Conservation (phyloP, 1,284 basidiomycete genomes). For the Agaricales sp. region DNA sequence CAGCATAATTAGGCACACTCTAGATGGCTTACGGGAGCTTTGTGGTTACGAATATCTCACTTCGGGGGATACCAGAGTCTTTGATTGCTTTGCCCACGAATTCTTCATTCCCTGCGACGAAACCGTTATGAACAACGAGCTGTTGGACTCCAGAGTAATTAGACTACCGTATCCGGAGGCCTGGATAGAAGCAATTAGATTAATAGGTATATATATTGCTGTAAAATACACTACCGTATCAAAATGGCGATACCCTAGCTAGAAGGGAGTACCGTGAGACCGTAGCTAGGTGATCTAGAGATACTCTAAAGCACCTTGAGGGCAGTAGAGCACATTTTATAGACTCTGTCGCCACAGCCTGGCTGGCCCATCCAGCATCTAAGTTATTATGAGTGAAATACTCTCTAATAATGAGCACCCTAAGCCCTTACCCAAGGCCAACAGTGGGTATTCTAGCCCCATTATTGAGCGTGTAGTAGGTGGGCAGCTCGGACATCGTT, state of each 20-base stretch:
- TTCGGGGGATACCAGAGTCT: conserved; percentile 31
- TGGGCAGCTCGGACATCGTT: not conserved
- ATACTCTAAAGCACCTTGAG: conserved; percentile 19
- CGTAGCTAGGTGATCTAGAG: no score
- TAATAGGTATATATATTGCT: no score
- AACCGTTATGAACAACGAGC: conserved; percentile 2
- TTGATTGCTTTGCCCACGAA: conserved; percentile 39
- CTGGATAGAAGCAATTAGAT: conserved; percentile 8
- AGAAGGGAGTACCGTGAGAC: not conserved
- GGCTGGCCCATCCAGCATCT: conserved; percentile 32
- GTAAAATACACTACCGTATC: conserved; percentile 21
- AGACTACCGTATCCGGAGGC: conserved; percentile 21
- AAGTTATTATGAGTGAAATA: not conserved
- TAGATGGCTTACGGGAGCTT: conserved; percentile 24
- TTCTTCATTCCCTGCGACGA: conserved; percentile 29
- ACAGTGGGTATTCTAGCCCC: conserved; percentile 27
- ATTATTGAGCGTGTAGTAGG: conserved; percentile 23
- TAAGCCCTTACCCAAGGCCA: conserved; percentile 23
- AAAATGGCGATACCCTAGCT: conserved; percentile 29
- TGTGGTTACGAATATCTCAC: conserved; percentile 42
- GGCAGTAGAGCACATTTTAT: conserved; percentile 26
- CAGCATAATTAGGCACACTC: not conserved
- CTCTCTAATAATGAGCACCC: not conserved
- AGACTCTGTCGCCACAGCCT: conserved; percentile 23
- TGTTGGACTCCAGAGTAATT: not conserved